Evolutionary conservation across 768 basidiomycete genomes (phyloP), one percentile per base, ranked within the genome.

Genomic region (Coprinopsis cinerea): DNA sequence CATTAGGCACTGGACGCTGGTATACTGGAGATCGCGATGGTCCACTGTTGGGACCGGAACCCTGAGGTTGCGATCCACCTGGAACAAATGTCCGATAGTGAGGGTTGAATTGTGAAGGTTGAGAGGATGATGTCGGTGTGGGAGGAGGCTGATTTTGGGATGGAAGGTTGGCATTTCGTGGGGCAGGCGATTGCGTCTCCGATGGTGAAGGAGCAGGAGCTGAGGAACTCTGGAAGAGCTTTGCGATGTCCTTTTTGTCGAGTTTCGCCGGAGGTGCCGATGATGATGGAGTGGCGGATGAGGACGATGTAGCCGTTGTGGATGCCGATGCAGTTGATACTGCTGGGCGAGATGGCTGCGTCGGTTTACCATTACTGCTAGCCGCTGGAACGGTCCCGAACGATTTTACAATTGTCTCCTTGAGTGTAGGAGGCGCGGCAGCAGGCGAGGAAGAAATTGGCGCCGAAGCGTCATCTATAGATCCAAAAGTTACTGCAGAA

Each of bases 401-500:
- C 37, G 86, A 79, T 67, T 84, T 90, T 58, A 92, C 84, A 59
- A 69, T 77, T 60, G 84, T 84, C 55, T 81, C 72, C 72, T 82
- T 85, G 61, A 81, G 83, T 61, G 81, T 75, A 55, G 71, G 71
- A 35, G 82, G 76, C 28, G 79, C 76, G 44, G 79, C 71, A 48
- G 88, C 86, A 28, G 91, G 89, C 7, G 89, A 90, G 40, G 89
- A 86, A 28, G 90, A 88, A 59, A 92, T 83, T 53, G 84, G 77
- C 47, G 88, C 82, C 51, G 75, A 68, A 56, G 76, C 78, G 67
- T 90, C 87, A 69, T 91, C 85, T 76, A 93, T 88, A 41, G 91
- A 91, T 59, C 92, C 92, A 72, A 94, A 93, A 44, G 85, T 87
- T 57, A 95, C 83, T 46, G 78, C 70, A 50, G 82, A 80, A 59